These are phyloP conservation scores for Coccinonectria pachysandricola DNA, from an alignment of 2,329 filamentous ascomycete species.

Conservation along the genomic window DNA sequence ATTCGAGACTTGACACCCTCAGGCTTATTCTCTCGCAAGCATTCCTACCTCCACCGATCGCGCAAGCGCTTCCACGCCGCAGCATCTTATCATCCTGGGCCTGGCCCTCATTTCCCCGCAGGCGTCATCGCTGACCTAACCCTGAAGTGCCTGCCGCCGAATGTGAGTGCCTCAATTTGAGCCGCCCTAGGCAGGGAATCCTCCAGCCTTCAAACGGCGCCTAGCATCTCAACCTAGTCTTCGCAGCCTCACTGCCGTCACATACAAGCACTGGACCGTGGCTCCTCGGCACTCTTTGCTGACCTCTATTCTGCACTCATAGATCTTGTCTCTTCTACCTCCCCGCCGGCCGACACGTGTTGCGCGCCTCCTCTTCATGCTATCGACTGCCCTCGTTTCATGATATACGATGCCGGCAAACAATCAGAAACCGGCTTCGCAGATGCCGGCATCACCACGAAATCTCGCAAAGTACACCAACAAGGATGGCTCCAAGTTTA, in stretches of 20 bases:
- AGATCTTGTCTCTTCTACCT: slow-evolving; percentile 7
- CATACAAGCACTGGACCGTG: too few species aligned
- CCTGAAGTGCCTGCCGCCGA: slow-evolving; percentile 22
- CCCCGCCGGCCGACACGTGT: slow-evolving; percentile 19
- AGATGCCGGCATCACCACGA: slow-evolving; percentile 41
- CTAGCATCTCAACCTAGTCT: slow-evolving; percentile 6
- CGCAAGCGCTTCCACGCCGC: slow-evolving; percentile 6
- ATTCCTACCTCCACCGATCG: slow-evolving; percentile 5
- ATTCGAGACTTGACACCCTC: too few species aligned
- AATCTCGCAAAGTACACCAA: slow-evolving; percentile 53
- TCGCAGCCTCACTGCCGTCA: too few species aligned
- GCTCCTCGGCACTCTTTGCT: too few species aligned
- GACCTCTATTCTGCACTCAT: too few species aligned
- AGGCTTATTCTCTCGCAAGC: slow-evolving; percentile 6
- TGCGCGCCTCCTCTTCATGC: slow-evolving; percentile 28
- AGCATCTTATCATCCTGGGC: slow-evolving; percentile 10
- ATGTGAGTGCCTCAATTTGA: slow-evolving; percentile 28
- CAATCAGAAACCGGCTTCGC: slow-evolving; percentile 38
- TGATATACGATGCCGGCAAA: slow-evolving; percentile 41
- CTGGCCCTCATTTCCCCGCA: slow-evolving; percentile 18
- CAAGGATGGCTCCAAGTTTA: slow-evolving; percentile 60
- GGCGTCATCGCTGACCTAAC: slow-evolving; percentile 31
- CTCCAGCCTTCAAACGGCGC: slow-evolving; percentile 17
- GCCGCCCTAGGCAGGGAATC: slow-evolving; percentile 19
- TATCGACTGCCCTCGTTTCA: slow-evolving; percentile 23